Evolutionary conservation across 2,329 filamentous ascomycete species (phyloP).

Genomic region (Monosporascus sp.): DNA sequence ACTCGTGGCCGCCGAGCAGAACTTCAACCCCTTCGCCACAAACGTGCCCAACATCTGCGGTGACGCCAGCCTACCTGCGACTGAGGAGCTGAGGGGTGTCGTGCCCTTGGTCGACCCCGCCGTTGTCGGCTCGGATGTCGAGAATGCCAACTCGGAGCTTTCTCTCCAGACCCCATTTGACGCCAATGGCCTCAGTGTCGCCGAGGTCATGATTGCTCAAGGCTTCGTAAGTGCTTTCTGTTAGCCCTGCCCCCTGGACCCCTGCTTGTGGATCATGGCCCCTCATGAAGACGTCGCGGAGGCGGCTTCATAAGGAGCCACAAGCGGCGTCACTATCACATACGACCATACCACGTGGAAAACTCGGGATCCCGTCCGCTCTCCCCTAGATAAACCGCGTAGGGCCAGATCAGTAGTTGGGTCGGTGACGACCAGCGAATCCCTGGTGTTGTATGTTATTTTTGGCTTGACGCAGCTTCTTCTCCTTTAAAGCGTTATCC

Average conservation of each 20-base stretch:
- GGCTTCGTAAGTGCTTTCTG: conserved; percentile 40
- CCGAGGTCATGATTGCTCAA: conserved; percentile 56
- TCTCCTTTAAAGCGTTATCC: neutral
- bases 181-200: conserved; percentile 59
- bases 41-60: conserved; percentile 59
- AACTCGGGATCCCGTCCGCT: no score
- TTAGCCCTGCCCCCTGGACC: no score
- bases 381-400: no score
- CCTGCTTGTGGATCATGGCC: no score
- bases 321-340: no score
- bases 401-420: no score
- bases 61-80: conserved; percentile 58
- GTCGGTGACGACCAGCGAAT: no score
- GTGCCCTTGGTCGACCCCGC: conserved; percentile 63
- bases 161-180: conserved; percentile 51
- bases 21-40: conserved; percentile 65
- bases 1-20: conserved; percentile 64
- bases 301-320: no score
- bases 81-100: conserved; percentile 58
- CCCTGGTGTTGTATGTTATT: no score
- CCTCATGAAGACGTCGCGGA: no score
- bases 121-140: conserved; percentile 50
- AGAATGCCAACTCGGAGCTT: conserved; percentile 54
- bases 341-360: no score
- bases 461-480: no score